These are phyloP conservation scores for Oxyria digyna DNA, from an alignment of 148 eudicot species.

Conservation along the genomic window DNA sequence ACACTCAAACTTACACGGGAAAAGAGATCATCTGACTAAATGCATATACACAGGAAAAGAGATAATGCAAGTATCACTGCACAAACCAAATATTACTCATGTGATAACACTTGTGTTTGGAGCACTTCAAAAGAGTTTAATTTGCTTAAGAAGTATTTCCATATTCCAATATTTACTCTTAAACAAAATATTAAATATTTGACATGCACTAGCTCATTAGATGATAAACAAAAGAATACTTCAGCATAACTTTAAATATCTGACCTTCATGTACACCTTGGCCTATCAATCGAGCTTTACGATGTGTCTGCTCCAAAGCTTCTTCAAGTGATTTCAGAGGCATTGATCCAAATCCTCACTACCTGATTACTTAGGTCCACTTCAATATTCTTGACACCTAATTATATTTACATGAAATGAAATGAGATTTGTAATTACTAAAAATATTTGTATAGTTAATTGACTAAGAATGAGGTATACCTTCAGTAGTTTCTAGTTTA, in stretches of 20 bases:
- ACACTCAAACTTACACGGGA: neutral
- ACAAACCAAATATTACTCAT: neutral
- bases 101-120: neutral
- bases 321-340: slow-evolving; percentile 65
- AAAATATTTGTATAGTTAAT: neutral
- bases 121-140: neutral
- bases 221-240: neutral
- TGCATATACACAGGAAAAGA: neutral
- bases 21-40: neutral
- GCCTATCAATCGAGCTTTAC: slow-evolving; percentile 73
- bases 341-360: slow-evolving; percentile 66
- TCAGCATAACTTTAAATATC: neutral
- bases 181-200: neutral
- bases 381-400: slow-evolving; percentile 79
- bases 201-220: neutral
- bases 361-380: slow-evolving; percentile 90
- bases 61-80: no score
- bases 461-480: slow-evolving; percentile 20
- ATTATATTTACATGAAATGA: neutral
- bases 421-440: neutral
- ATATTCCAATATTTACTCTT: neutral
- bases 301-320: slow-evolving; percentile 82
- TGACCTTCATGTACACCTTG: slow-evolving; percentile 91
- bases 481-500: slow-evolving; percentile 61
- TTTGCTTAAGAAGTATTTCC: slow-evolving; percentile 1